Conservation (phyloP, 2,329 filamentous ascomycete species). For the Alternaria ventricosa region DNA sequence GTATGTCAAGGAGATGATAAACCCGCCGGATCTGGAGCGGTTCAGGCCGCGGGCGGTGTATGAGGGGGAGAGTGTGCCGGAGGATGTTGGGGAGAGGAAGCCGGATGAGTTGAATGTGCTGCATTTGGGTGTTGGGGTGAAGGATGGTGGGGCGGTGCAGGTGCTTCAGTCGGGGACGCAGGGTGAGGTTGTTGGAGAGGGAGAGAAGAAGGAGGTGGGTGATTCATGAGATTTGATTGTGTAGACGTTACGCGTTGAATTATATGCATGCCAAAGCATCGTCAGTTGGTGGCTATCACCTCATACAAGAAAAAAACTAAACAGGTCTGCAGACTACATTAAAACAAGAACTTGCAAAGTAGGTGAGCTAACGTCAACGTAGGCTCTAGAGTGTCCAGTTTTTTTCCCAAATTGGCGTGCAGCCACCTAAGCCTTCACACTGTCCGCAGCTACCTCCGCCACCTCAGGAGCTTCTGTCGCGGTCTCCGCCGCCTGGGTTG, state of each 20-base stretch:
- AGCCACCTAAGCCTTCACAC: background rate
- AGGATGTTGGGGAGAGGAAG: slow-evolving; percentile 17
- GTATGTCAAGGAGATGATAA: slow-evolving; percentile 71
- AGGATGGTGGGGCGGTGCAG: slow-evolving; percentile 22
- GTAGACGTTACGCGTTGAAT: background rate
- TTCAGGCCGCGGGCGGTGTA: slow-evolving; percentile 60
- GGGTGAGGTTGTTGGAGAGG: background rate
- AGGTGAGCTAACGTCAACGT: background rate
- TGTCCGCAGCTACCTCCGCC: background rate
- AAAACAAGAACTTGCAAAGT: background rate
- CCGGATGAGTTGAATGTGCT: slow-evolving; percentile 33
- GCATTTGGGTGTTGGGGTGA: slow-evolving; percentile 27
- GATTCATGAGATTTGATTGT: background rate
- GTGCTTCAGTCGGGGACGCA: slow-evolving; percentile 7
- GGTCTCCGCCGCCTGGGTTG: background rate
- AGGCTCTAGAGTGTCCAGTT: background rate
- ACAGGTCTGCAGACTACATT: no score
- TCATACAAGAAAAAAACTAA: no score
- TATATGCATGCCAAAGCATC: background rate
- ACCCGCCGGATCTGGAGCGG: slow-evolving; percentile 70
- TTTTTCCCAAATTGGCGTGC: background rate
- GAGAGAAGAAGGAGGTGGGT: background rate
- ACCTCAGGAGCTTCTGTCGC: background rate
- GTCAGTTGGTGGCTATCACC: background rate
- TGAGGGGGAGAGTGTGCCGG: slow-evolving; percentile 16